These are phyloP conservation scores for Venturia effusa DNA, from an alignment of 2,329 filamentous ascomycete species.

Conservation along the genomic window DNA sequence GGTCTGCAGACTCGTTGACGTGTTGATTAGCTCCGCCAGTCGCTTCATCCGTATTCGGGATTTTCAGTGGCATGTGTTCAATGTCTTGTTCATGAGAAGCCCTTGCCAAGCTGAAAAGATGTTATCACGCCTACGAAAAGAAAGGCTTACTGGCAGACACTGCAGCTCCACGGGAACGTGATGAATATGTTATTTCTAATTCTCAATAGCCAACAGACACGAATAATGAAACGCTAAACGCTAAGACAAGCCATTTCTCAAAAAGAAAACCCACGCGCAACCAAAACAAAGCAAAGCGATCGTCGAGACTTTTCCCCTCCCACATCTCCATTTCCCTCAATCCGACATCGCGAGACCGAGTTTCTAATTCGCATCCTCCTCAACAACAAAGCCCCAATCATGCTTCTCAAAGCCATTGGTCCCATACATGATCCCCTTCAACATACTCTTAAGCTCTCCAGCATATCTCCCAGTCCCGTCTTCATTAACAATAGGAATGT, in stretches of 20 bases:
- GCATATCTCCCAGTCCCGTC: constrained; percentile 34
- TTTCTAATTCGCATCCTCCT: constrained; percentile 19
- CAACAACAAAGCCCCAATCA: constrained; percentile 36
- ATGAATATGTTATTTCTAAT: not conserved
- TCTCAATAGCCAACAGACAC: not conserved
- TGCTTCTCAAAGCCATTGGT: constrained; percentile 24
- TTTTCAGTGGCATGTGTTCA: too few relatives aligned
- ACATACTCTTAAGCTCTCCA: constrained; percentile 32
- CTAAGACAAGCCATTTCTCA: not conserved
- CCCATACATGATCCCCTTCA: constrained; percentile 40
- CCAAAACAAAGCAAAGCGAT: not conserved
- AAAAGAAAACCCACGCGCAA: not conserved
- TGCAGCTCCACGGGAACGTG: too few relatives aligned
- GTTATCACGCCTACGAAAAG: too few relatives aligned
- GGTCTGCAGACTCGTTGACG: too few relatives aligned
- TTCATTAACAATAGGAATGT: constrained; percentile 27
- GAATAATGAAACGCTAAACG: not conserved
- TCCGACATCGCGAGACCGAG: too few relatives aligned
- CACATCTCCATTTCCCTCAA: not conserved
- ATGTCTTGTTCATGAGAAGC: too few relatives aligned
- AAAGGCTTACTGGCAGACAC: too few relatives aligned
- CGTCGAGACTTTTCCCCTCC: not conserved
- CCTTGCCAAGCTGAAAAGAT: too few relatives aligned
- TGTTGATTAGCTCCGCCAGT: too few relatives aligned
- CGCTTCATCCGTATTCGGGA: too few relatives aligned